A percentile compares a stretch with the other conserved stretches of the same genome.
Conservation (phyloP, 805 yeast species). For the Saccharomycopsis synnaedendra region DNA sequence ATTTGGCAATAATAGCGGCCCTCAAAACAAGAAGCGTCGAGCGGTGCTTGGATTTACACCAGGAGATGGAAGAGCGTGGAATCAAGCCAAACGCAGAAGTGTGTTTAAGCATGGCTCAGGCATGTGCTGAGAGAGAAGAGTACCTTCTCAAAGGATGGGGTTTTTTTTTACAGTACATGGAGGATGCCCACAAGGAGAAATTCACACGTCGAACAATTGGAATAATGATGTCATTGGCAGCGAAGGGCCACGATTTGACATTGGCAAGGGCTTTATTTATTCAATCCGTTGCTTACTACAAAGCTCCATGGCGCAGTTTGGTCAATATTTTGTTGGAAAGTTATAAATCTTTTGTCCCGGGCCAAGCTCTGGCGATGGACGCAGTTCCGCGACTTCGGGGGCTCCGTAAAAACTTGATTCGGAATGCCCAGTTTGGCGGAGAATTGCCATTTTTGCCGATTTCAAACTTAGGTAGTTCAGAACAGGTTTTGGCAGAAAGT, state of each 20-base stretch:
- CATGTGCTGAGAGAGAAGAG: constrained; percentile 45
- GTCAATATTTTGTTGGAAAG: constrained; percentile 13
- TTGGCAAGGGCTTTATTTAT: constrained; percentile 58
- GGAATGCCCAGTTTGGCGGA: constrained; percentile 25
- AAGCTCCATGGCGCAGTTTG: constrained; percentile 8
- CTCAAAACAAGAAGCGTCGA: constrained; percentile 54
- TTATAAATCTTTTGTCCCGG: constrained; percentile 10
- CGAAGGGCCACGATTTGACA: constrained; percentile 36
- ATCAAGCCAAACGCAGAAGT: constrained; percentile 32
- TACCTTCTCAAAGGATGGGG: constrained; percentile 62
- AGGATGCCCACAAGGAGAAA: constrained; percentile 19
- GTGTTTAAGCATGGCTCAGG: constrained; percentile 49
- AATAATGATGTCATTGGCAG: constrained; percentile 65
- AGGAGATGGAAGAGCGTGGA: constrained; percentile 43
- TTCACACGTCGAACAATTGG: constrained; percentile 38
- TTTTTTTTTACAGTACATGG: constrained; percentile 53
- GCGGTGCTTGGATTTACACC: constrained; percentile 62
- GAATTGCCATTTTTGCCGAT: constrained; percentile 70
- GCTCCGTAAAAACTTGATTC: constrained; percentile 35
- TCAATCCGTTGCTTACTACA: neutral
- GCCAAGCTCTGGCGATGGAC: constrained; percentile 21
- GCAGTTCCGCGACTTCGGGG: constrained; percentile 34
- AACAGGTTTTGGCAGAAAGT: constrained; percentile 57
- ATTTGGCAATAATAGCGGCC: constrained; percentile 58
- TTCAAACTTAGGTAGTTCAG: constrained; percentile 26